Evolutionary conservation across 2,329 filamentous ascomycete genomes (phyloP), one percentile per base, ranked within the genome.

Genomic region (Botrytis galanthina): DNA sequence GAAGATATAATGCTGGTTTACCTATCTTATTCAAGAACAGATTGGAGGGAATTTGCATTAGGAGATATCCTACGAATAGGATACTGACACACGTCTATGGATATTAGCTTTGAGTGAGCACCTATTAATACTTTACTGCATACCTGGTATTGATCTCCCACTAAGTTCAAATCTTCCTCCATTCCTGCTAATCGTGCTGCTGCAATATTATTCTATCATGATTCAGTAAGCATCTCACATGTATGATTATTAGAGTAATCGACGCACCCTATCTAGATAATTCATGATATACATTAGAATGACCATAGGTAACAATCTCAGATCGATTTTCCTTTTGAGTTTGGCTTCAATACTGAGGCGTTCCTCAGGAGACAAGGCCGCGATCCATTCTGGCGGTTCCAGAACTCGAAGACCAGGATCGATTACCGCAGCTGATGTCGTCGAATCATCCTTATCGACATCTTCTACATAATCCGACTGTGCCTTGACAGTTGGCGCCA

Each of bases 261-360:
- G 26, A 72, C 61, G 26, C 14, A 72, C 70, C 61, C 80, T 76
- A 76, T 90, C 88, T 20, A 92, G 82, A 79, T 91, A 92, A 78
- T 92, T 92, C 83, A 92, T 84, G 77, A 92, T 90, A 76, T 92
- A 93, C 85, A 93, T 92, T 67, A 92, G 77, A 70, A 92, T 88
- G 60, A 92, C 84, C 82, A 90, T 89, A 0, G 91, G 91, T 77
- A 93, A 83, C 54, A 93, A 80, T 70, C 90, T 84, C 20, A 87
- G 76, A 79, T 93, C 91, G 71, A 93, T 89, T 81, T 92, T 93
- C 74, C 86, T 85, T 74, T 87, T 84, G 69, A 93, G 81, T 71
- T 84, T 86, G 74, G 83, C 84, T 80, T 93, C 91, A 1, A 88
- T 83, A 10, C 79, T 78, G 0, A 80, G 71, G 59, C 87, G 85